Conservation (phyloP, 495 filamentous ascomycete species). For the Penicillium goetzii region DNA sequence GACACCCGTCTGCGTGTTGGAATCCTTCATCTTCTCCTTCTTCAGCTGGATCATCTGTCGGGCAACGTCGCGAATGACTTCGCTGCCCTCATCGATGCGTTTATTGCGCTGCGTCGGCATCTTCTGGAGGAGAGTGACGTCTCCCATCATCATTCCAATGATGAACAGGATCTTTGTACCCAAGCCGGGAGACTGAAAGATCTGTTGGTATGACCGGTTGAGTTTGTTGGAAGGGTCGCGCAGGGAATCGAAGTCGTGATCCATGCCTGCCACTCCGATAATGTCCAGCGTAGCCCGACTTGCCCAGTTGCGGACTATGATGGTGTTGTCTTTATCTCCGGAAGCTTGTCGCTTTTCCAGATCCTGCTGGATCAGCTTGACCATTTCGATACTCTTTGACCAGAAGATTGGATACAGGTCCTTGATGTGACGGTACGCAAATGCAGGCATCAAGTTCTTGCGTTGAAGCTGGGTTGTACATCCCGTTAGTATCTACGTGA, state of each 20-base stretch:
- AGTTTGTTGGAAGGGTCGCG: conserved; percentile 65
- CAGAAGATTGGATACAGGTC: conserved; percentile 86
- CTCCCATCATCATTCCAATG: conserved; percentile 45
- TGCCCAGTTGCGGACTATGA: conserved; percentile 68
- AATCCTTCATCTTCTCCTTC: conserved; percentile 60
- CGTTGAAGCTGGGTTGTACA: conserved; percentile 59
- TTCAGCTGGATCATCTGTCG: conserved; percentile 70
- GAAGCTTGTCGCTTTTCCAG: conserved; percentile 25
- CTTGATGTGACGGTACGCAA: conserved; percentile 83
- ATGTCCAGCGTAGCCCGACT: conserved; percentile 83
- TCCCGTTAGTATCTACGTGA: neutral
- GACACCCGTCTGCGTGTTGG: conserved; percentile 45
- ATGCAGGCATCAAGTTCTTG: conserved; percentile 80
- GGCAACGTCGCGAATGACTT: conserved; percentile 64
- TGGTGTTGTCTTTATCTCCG: conserved; percentile 35
- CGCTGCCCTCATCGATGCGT: conserved; percentile 56
- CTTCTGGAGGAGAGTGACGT: conserved; percentile 34
- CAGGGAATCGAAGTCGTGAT: conserved; percentile 78
- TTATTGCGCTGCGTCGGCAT: conserved; percentile 72
- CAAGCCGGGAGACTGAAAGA: conserved; percentile 35
- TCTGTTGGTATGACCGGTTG: conserved; percentile 61
- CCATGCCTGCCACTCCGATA: conserved; percentile 83
- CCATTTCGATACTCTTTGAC: conserved; percentile 62
- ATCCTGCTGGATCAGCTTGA: conserved; percentile 45
- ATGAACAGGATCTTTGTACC: conserved; percentile 41